Conservation (phyloP, 306 rosid species). For the Rubus idaeus region DNA sequence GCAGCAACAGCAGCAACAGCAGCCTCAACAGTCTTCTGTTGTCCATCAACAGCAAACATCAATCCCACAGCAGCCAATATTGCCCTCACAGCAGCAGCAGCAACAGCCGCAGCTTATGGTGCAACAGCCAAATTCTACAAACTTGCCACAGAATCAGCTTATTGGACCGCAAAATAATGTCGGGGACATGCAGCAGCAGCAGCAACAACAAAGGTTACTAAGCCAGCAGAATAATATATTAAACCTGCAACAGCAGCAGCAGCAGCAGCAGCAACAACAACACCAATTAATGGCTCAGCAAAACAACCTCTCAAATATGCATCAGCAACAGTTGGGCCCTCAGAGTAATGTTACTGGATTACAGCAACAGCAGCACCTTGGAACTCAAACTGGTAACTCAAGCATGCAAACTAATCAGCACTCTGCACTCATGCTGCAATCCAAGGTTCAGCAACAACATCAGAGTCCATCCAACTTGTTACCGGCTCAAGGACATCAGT, state of each 20-base stretch:
- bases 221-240: constrained; percentile 73
- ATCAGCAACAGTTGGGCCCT: constrained; percentile 77
- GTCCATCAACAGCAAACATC: constrained; percentile 69
- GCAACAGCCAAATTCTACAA: constrained; percentile 63
- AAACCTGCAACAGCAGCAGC: constrained; percentile 65
- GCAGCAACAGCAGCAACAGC: constrained; percentile 83
- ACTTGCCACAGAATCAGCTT: constrained; percentile 64
- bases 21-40: constrained; percentile 60
- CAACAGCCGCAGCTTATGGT: constrained; percentile 62
- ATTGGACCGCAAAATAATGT: constrained; percentile 64
- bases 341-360: constrained; percentile 66
- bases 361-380: constrained; percentile 66
- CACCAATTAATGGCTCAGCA: constrained; percentile 77
- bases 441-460: constrained; percentile 67
- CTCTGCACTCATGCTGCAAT: constrained; percentile 61
- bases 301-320: constrained; percentile 60
- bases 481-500: constrained; percentile 63
- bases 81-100: constrained; percentile 68
- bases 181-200: constrained; percentile 72
- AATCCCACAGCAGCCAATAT: constrained; percentile 54
- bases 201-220: constrained; percentile 54
- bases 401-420: constrained; percentile 74
- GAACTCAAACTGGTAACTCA: constrained; percentile 67
- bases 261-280: constrained; percentile 36
- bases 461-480: constrained; percentile 58